Base-by-base conservation (phyloP, 1,284 basidiomycete genomes). In the Tylopilus sp. region DNA sequence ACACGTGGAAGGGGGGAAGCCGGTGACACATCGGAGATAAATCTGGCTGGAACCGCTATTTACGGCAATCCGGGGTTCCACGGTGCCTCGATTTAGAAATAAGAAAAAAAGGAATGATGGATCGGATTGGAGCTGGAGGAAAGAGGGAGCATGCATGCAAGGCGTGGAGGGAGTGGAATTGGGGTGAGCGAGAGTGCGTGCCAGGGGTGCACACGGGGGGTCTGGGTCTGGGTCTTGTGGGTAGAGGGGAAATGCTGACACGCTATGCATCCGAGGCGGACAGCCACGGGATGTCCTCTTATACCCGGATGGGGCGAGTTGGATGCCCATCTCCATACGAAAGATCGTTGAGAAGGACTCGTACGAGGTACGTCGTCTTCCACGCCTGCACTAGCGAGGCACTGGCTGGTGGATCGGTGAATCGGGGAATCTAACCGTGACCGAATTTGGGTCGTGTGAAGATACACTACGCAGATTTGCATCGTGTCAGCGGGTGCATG, bases 1-100 rank as follows among this genome's bases (percentile, higher is more conserved):
- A 65, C 59, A 65, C 63, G 63, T 61, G 59, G 63, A 29, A 12
- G 30, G 33, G 25, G 36, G 18, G 38, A 15, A 31, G 16, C 41
- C 41, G 53, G 53, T 15, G 23, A 9, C 7, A 39, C 44, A 63
- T 64, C 62, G 60, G 62, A 61, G 59, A 65, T 61, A 65, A 63
- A 61, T 65, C 62, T 65, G 48, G 28, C 33, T 33, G 46, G 59
- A 59, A 45, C 52, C 19, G 21, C 46, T 21, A 2, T 48, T 60
- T 64, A 63, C 49, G 60, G 60, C 57, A 65, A 65, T 65, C 62
- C 62, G 59, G 59, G 59, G 59, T 65, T 60, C 60, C 59, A 60
- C 60, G 63, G 44, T 52, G 19, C 4, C 59, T 39, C 46, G 41
- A 55, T 49, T 44, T 3, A 42, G 49, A 63, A 59, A 53, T 51